Percentiles rank a stretch among this genome's conserved stretches.
These are phyloP conservation scores for Chaetomium sp. DNA, from an alignment of 2,329 filamentous ascomycete species.

Conservation along the genomic window DNA sequence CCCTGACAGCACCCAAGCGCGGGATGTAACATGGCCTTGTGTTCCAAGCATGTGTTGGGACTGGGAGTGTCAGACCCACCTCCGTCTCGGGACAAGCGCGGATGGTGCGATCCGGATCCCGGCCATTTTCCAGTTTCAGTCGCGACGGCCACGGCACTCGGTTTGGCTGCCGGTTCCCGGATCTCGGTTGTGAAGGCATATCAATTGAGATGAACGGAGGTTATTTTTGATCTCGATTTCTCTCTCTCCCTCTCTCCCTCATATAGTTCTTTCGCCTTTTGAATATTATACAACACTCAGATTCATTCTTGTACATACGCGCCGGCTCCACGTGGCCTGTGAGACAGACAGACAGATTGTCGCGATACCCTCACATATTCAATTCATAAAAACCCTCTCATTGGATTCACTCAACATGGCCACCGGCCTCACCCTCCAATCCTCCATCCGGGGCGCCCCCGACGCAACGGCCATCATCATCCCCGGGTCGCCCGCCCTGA, in stretches of 20 bases:
- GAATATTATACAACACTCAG: no score
- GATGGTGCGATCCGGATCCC: slow-evolving; percentile 16
- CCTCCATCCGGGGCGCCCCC: slow-evolving; percentile 41
- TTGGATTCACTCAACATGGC: slow-evolving; percentile 26
- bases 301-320: no score
- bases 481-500: slow-evolving; percentile 58
- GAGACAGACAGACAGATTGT: no score
- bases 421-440: slow-evolving; percentile 39
- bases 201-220: background rate
- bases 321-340: no score
- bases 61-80: slow-evolving; percentile 10
- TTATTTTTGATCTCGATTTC: background rate
- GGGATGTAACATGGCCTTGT: no score
- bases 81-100: slow-evolving; percentile 7
- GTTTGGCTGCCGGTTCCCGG: background rate
- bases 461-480: slow-evolving; percentile 61
- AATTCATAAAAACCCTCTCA: background rate
- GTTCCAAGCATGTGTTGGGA: background rate
- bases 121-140: background rate
- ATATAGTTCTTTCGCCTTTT: no score
- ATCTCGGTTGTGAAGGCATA: background rate
- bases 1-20: no score
- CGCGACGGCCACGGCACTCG: slow-evolving; percentile 3
- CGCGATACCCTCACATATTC: no score
- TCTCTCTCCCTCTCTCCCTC: no score